These are phyloP conservation scores for Jatropha podagrica DNA, from an alignment of 441 rosid genomes.

Conservation along the genomic window DNA sequence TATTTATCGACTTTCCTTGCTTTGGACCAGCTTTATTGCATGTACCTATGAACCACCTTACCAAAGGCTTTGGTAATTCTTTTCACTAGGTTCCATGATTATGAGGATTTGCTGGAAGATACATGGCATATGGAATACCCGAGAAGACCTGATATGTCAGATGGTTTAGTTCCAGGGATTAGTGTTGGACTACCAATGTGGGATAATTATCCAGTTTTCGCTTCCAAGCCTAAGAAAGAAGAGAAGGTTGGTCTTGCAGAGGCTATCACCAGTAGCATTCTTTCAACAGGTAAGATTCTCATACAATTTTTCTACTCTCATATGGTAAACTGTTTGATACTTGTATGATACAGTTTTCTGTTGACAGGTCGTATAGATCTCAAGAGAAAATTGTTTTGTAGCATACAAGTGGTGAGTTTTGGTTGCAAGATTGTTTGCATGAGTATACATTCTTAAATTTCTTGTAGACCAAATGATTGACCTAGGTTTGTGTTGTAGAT, in stretches of 20 bases:
- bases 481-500: constrained; percentile 48
- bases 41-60: constrained; percentile 1
- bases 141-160: constrained; percentile 68
- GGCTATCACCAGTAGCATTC: constrained; percentile 89
- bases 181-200: constrained; percentile 71
- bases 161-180: constrained; percentile 49
- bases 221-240: constrained; percentile 79
- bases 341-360: constrained; percentile 17
- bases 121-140: constrained; percentile 84
- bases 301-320: constrained; percentile 15
- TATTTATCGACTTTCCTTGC: constrained; percentile 19
- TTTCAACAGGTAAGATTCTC: constrained; percentile 66
- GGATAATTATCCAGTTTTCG: constrained; percentile 69
- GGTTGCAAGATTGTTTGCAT: constrained; percentile 7
- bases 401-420: constrained; percentile 80
- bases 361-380: constrained; percentile 87
- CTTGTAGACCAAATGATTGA: constrained; percentile 21
- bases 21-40: constrained; percentile 10
- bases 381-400: constrained; percentile 83
- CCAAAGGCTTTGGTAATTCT: constrained; percentile 12
- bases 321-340: constrained; percentile 21
- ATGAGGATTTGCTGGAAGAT: constrained; percentile 94
- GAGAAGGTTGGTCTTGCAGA: constrained; percentile 98
- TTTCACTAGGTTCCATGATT: constrained; percentile 69
- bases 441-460: neutral